Base-by-base conservation (phyloP, 108 stramenopile genomes). In the Nitzschia putrida region DNA sequence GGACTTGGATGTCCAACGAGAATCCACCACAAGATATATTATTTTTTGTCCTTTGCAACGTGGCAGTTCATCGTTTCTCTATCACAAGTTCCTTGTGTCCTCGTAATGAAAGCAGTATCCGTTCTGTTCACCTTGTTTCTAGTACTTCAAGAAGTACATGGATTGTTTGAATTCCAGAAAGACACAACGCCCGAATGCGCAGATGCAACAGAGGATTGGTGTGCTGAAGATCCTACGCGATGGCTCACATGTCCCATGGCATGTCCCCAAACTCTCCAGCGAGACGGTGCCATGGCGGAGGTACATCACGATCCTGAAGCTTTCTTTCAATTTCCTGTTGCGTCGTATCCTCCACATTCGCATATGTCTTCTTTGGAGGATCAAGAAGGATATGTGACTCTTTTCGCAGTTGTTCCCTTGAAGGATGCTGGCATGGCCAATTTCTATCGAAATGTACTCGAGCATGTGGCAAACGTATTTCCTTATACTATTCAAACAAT, bases 381-480 rank as follows among this genome's bases (percentile, higher is more conserved):
- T 38, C 18, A 18, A 16, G 76, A 77, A 51, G 76, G 76, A 25
- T 77, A 69, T 57, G 76, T 77, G 0, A 53, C 66, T 12, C 47
- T 77, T 0, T 55, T 64, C 13, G 76, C 68, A 0, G 43, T 64
- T 9, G 25, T 69, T 37, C 76, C 68, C 23, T 26, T 61, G 12
- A 20, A 42, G 22, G 54, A 49, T 22, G 42, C 42, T 23, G 51
- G 45, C n/a, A 57, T 56, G 44, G 51, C 55, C 0, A 44, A 63
- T 16, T 77, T 70, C 41, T 77, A 77, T 41, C 59, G 69, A 40
- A 61, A 69, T 12, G 57, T 77, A 68, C 25, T 77, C 53, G 61
- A 63, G 10, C 61, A 63, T 47, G 44, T 63, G 16, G 61, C 44
- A 41, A 18, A 13, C 9, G 44, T 63, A 1, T 63, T 40, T 23